phyloP scores from a whole-genome alignment of 768 basidiomycete species.

The Lactarius psammicola region DNA sequence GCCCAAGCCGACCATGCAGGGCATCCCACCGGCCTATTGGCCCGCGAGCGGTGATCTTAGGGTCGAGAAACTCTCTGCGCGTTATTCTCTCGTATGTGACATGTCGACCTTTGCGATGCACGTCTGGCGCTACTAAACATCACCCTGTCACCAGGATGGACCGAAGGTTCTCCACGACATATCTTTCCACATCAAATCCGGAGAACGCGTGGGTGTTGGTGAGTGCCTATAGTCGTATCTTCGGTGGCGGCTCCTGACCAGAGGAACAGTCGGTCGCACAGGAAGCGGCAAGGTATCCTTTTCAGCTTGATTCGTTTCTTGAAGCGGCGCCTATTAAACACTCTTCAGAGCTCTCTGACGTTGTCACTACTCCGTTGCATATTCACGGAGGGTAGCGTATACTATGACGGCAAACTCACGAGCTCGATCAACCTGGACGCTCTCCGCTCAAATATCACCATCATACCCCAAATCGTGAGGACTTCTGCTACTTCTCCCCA shows the following conservation, averaged over 20 bases:
- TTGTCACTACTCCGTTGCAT: slow-evolving; percentile 56
- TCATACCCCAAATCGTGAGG: slow-evolving; percentile 56
- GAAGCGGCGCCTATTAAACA: neutral
- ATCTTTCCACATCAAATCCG: slow-evolving; percentile 50
- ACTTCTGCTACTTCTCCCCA: neutral
- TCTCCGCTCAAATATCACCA: slow-evolving; percentile 52
- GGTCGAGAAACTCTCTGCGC: slow-evolving; percentile 51
- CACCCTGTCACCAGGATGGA: slow-evolving; percentile 40
- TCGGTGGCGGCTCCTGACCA: slow-evolving; percentile 3
- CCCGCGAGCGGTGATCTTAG: no score
- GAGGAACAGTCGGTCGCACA: slow-evolving; percentile 52
- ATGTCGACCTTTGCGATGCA: slow-evolving; percentile 30
- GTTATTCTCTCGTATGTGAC: slow-evolving; percentile 40
- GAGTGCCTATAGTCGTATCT: slow-evolving; percentile 22
- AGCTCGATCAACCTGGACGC: slow-evolving; percentile 51
- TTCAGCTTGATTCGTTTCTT: slow-evolving; percentile 19
- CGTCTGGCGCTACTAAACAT: slow-evolving; percentile 41
- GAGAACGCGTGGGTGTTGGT: slow-evolving; percentile 59
- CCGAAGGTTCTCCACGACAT: slow-evolving; percentile 55
- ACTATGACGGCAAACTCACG: slow-evolving; percentile 50
- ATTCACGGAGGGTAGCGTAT: slow-evolving; percentile 49
- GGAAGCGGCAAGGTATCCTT: slow-evolving; percentile 49
- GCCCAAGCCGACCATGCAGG: no score
- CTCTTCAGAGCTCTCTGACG: slow-evolving; percentile 45
- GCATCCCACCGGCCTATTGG: no score